Conservation (phyloP, 768 basidiomycete genomes). For the Boletus eberwhitei region DNA sequence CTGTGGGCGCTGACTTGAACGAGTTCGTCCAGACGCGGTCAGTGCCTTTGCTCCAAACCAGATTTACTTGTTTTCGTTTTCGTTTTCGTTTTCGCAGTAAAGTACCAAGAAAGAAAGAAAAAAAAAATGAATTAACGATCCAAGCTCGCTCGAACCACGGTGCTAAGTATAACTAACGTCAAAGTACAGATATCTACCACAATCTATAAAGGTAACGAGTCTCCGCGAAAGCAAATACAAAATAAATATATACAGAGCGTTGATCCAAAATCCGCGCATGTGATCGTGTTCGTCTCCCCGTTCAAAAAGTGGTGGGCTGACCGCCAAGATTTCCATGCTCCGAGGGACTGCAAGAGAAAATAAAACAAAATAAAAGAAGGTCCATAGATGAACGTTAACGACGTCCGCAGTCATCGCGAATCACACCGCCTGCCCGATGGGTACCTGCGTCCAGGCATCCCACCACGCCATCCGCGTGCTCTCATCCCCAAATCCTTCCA, state of each 20-base stretch:
- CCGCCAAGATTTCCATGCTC: neutral
- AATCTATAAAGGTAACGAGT: neutral
- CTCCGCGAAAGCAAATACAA: neutral
- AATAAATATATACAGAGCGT: neutral
- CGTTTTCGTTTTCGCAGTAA: too few relatives aligned
- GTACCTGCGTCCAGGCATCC: slow-evolving; percentile 36
- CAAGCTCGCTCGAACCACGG: neutral
- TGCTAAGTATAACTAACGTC: neutral
- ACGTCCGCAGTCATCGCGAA: neutral
- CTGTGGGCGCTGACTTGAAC: too few relatives aligned
- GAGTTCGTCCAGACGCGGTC: too few relatives aligned
- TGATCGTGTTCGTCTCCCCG: neutral
- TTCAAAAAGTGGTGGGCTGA: neutral
- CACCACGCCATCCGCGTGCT: slow-evolving; percentile 37
- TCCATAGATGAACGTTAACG: too few relatives aligned
- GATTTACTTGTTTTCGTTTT: too few relatives aligned
- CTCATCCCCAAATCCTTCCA: slow-evolving; percentile 42
- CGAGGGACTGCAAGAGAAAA: too few relatives aligned
- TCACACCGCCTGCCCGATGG: slow-evolving; percentile 36
- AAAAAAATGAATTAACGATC: neutral
- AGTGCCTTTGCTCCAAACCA: too few relatives aligned
- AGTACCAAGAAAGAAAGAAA: neutral
- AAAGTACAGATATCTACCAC: neutral
- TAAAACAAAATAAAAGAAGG: neutral
- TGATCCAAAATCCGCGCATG: neutral